phyloP scores from a whole-genome alignment of 192 early-diverging fungal species.

The Coemansia sp. region DNA sequence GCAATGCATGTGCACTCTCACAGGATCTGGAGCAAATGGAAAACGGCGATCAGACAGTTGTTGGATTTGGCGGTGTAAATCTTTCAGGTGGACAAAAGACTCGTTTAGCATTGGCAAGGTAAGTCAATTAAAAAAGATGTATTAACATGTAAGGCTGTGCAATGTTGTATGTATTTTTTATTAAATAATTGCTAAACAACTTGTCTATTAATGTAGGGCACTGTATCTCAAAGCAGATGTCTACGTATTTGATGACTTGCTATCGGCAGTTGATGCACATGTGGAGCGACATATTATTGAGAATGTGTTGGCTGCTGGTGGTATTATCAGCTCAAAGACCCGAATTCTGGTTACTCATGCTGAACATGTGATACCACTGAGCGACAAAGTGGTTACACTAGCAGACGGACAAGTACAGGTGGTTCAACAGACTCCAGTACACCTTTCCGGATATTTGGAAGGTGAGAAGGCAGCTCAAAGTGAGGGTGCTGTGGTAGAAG shows the following conservation, averaged over 20 bases:
- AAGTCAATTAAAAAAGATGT: not conserved
- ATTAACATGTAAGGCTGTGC: not conserved
- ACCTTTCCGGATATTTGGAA: not conserved
- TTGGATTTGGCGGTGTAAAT: slow-evolving; percentile 60
- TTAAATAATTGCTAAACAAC: not conserved
- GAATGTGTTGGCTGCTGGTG: slow-evolving; percentile 34
- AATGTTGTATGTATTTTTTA: slow-evolving; percentile 2
- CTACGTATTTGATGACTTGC: slow-evolving; percentile 68
- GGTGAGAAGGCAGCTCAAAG: not conserved
- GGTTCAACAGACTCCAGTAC: slow-evolving; percentile 8
- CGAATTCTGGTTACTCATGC: slow-evolving; percentile 53
- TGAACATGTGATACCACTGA: slow-evolving; percentile 27
- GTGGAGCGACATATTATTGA: slow-evolving; percentile 61
- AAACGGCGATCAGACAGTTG: slow-evolving; percentile 46
- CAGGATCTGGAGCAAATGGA: slow-evolving; percentile 21
- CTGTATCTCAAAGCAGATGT: slow-evolving; percentile 63
- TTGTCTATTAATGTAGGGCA: slow-evolving; percentile 52
- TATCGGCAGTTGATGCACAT: slow-evolving; percentile 67
- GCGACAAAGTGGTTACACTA: slow-evolving; percentile 19
- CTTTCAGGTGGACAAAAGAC: slow-evolving; percentile 65
- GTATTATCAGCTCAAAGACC: slow-evolving; percentile 38
- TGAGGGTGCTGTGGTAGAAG: not conserved
- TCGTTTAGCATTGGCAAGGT: slow-evolving; percentile 61
- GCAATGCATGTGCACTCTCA: slow-evolving; percentile 29
- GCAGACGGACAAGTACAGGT: slow-evolving; percentile 4